Conservation (phyloP, 352 stramenopile genomes). For the Pythium aristosporum region DNA sequence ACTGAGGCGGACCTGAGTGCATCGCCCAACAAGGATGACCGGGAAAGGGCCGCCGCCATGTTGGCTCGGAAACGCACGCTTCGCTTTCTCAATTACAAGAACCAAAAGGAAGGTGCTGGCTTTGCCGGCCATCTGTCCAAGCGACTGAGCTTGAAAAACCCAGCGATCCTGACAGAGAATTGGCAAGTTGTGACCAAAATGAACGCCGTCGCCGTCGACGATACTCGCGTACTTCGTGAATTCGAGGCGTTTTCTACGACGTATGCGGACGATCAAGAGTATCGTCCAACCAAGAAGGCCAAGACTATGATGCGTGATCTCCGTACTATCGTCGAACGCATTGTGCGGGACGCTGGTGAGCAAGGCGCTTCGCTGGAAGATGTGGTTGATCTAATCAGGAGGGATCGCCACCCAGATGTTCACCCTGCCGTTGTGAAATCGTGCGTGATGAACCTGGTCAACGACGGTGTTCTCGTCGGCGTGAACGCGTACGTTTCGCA, state of each 20-base stretch:
- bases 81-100: slow-evolving; percentile 64
- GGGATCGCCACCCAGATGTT: not conserved
- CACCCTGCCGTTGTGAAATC: not conserved
- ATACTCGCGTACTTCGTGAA: slow-evolving; percentile 28
- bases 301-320: slow-evolving; percentile 1
- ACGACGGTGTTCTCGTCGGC: slow-evolving; percentile 52
- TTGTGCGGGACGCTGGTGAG: slow-evolving; percentile 18
- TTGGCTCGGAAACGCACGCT: slow-evolving; percentile 32
- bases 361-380: slow-evolving; percentile 18
- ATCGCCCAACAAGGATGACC: slow-evolving; percentile 18
- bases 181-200: slow-evolving; percentile 77
- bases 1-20: slow-evolving; percentile 17
- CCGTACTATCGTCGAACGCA: slow-evolving; percentile 1
- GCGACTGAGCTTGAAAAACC: slow-evolving; percentile 56
- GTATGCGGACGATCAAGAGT: slow-evolving; percentile 19
- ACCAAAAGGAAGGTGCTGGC: slow-evolving; percentile 52
- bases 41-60: slow-evolving; percentile 19
- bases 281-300: slow-evolving; percentile 12
- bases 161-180: slow-evolving; percentile 57
- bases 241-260: slow-evolving; percentile 61
- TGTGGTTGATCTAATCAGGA: not conserved
- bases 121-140: slow-evolving; percentile 75
- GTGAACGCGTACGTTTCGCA: slow-evolving; percentile 74
- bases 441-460: slow-evolving; percentile 49
- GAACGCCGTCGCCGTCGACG: slow-evolving; percentile 43